These are phyloP conservation scores for Nephelium lappaceum DNA, from an alignment of 345 rosid species.

Conservation along the genomic window DNA sequence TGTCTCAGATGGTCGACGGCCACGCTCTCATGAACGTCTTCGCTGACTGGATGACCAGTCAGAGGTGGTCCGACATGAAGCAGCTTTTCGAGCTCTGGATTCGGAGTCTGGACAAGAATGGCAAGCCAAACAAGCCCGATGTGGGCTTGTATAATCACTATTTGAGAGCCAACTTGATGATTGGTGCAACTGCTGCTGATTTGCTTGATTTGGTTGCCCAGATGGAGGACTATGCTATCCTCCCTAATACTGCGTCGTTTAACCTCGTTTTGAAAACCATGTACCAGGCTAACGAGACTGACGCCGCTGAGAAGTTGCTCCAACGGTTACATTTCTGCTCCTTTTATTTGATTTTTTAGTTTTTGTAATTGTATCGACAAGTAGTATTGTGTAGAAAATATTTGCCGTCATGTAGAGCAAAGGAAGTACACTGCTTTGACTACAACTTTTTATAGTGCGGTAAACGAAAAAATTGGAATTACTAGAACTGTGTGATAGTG, in stretches of 20 bases:
- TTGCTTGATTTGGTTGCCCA: slow-evolving; percentile 71
- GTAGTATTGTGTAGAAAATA: background rate
- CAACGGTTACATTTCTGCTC: slow-evolving; percentile 53
- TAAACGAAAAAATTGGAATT: background rate
- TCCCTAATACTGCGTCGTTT: slow-evolving; percentile 78
- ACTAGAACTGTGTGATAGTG: background rate
- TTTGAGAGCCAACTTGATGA: slow-evolving; percentile 80
- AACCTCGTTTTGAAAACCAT: slow-evolving; percentile 85
- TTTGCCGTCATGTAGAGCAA: background rate
- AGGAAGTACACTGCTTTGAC: background rate
- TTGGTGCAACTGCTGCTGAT: slow-evolving; percentile 53
- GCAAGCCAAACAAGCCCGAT: slow-evolving; percentile 86
- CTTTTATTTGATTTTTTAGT: background rate
- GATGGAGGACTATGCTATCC: slow-evolving; percentile 65
- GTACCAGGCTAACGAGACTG: slow-evolving; percentile 59
- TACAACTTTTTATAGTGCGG: background rate
- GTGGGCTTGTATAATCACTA: slow-evolving; percentile 75
- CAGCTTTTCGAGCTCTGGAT: slow-evolving; percentile 82
- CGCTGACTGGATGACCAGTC: slow-evolving; percentile 79
- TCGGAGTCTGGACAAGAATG: slow-evolving; percentile 68
- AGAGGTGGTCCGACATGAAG: slow-evolving; percentile 79
- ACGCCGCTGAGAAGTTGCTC: slow-evolving; percentile 75
- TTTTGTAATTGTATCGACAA: background rate
- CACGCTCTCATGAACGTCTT: slow-evolving; percentile 55
- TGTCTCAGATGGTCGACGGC: slow-evolving; percentile 50